Conservation (phyloP, 768 basidiomycete genomes). For the Pleurotus cornucopiae region DNA sequence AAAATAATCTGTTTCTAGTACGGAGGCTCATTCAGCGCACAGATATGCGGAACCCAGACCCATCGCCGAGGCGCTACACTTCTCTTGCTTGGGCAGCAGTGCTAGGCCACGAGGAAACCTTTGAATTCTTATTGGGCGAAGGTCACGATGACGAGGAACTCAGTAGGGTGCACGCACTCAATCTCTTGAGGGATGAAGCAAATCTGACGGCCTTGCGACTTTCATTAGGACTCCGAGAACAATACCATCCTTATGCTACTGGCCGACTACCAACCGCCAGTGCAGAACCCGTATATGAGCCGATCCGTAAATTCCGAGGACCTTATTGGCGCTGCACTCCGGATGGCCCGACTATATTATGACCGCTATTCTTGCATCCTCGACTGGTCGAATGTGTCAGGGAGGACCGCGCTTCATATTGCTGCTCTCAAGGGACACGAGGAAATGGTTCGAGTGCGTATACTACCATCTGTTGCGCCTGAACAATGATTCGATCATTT, state of each 20-base stretch:
- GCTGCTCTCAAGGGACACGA: slow-evolving; percentile 88
- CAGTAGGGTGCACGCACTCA: slow-evolving; percentile 62
- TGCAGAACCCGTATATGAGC: slow-evolving; percentile 34
- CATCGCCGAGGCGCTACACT: slow-evolving; percentile 69
- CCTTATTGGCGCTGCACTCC: slow-evolving; percentile 65
- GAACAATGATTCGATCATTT: slow-evolving; percentile 9
- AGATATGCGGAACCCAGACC: slow-evolving; percentile 90
- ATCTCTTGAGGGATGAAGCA: background rate
- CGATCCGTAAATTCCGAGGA: slow-evolving; percentile 46
- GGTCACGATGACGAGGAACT: slow-evolving; percentile 94
- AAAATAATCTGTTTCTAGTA: slow-evolving; percentile 93
- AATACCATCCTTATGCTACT: slow-evolving; percentile 92
- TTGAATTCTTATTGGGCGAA: slow-evolving; percentile 79
- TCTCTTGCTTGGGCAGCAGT: slow-evolving; percentile 91
- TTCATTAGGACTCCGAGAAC: slow-evolving; percentile 77
- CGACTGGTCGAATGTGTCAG: slow-evolving; percentile 90
- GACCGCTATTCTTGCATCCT: slow-evolving; percentile 84
- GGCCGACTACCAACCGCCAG: slow-evolving; percentile 69
- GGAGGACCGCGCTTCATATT: slow-evolving; percentile 87
- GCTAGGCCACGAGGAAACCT: slow-evolving; percentile 86
- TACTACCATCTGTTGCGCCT: slow-evolving; percentile 10
- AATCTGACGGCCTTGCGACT: background rate
- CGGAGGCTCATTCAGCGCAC: slow-evolving; percentile 81
- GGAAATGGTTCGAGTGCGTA: slow-evolving; percentile 76
- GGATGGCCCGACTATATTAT: slow-evolving; percentile 85